Evolutionary conservation across 1,284 basidiomycete genomes (phyloP).

Genomic region (Apiotrichum veenhuisii): DNA sequence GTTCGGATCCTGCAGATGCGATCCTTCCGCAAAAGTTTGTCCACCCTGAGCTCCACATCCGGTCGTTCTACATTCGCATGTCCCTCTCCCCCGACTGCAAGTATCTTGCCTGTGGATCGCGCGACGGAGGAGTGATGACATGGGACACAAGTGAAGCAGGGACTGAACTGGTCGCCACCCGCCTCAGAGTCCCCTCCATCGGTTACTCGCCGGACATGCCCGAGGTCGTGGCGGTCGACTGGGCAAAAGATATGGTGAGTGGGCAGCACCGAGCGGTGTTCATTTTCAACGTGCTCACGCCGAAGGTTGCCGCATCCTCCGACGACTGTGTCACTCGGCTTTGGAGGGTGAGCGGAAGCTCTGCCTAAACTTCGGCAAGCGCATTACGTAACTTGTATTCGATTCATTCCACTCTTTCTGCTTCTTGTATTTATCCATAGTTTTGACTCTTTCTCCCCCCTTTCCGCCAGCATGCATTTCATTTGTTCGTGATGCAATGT

Average conservation of each 20-base stretch:
- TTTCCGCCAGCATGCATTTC: too few species aligned
- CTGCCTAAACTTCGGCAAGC: neutral
- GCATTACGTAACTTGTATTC: neutral
- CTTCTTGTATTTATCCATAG: neutral
- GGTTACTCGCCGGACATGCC: constrained; percentile 1
- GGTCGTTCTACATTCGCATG: constrained; percentile 44
- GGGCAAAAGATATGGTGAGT: constrained; percentile 47
- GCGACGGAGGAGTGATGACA: constrained; percentile 40
- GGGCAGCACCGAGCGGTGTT: neutral
- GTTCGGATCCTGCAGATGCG: constrained; percentile 8
- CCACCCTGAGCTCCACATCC: constrained; percentile 36
- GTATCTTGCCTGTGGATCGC: constrained; percentile 41
- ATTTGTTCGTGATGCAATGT: too few species aligned
- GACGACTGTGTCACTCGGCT: constrained; percentile 44
- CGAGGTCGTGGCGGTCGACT: constrained; percentile 45
- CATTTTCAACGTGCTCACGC: neutral
- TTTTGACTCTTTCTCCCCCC: too few species aligned
- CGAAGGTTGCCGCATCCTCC: constrained; percentile 41
- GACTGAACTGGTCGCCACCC: neutral
- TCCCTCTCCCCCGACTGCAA: constrained; percentile 42
- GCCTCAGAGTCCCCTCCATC: neutral
- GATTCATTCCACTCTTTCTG: neutral
- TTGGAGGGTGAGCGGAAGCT: constrained; percentile 33
- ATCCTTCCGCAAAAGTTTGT: constrained; percentile 36
- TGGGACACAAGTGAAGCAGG: constrained; percentile 29